Evolutionary conservation across 805 yeast genomes (phyloP), one percentile per base, ranked within the genome.

Genomic region (Ogataea thermomethanolica): DNA sequence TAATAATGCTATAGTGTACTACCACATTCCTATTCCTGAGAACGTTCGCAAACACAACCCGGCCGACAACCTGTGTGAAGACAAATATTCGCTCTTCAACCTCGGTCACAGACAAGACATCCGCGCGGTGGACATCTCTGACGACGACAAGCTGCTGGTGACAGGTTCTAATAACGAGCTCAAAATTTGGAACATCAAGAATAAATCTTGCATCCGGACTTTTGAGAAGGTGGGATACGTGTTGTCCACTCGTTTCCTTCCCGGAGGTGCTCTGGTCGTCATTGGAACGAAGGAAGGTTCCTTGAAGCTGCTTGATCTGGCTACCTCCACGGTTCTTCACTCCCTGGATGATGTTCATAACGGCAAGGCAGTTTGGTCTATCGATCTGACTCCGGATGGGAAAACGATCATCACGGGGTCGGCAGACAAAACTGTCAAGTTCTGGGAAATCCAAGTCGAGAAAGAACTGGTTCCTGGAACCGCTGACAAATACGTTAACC

Each of bases 91-190:
- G 2, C 69, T 93, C 15, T 96, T 89, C 35, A 62, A 79, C 29
- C 73, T 76, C 38, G 99, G 99, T 14, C 97, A 90, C 61, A 78
- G 97, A 58, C 79, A 88, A 2, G 99, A 93, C 61, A 73, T 91
- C 21, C 74, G 99, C 53, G 74, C 95, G 4, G 67, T 87, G 56
- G 90, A 88, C 50, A 70, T 93, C 25, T 84, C 95, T 41, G 77
- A 79, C 39, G 96, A 91, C 64, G 78, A 81, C 59, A 79, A 78
- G 58, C 66, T 93, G 43, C 66, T 91, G 29, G 95, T 89, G 3
- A 83, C 96, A 1, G 96, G 96, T 0, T 84, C 96, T 3, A 88
- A 89, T 56, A 97, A 97, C 15, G 75, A 78, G 49, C 65, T 93
- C 46, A 93, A 93, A 57, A 72, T 93, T 15, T 90, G 96, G 96